Evolutionary conservation across 164 flowering plant species (phyloP), one percentile per base, ranked within the genome.

Genomic region (Vitis riparia): DNA sequence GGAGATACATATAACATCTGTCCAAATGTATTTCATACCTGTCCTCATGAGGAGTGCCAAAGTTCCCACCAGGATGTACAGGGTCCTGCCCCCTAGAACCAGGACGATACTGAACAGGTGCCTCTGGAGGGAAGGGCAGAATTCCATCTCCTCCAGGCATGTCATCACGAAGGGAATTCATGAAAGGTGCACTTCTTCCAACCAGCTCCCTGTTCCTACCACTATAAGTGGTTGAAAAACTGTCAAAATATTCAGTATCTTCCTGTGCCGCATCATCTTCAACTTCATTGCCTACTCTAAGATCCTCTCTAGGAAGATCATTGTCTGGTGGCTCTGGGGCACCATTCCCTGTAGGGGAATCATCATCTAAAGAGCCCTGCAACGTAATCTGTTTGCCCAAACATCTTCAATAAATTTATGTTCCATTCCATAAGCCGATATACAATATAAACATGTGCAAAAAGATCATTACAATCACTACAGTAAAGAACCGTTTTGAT

Each of bases 321-420:
- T 80, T 68, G 6, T 76, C 89, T 48, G 76, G 77, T 63, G 62
- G 78, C 62, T 87, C 89, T 15, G 37, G 64, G 53, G 53, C 73
- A 72, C 77, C 96, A 76, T 85, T 78, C 68, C 77, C 88, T 37
- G 81, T 44, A 12, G 85, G 58, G 50, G 89, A 81, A 69, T 87
- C 88, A 78, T 84, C 92, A 68, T 87, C 97, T 14, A 68, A n/a
- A 58, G 88, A 80, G 53, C 71, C 89, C 78, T 92, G 95, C 75
- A 82, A 85, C 55, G 87, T 83, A 80, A 96, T 93, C 99, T 96
- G 87, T 71, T 80, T 15, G 72, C 61, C 74, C 53, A 76, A 75
- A 70, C 16, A 59, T 44, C 23, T 70, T 57, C 51, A 70, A 75
- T 73, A 63, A 71, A 59, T 37, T 7, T 9, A 56, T 37, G 44